These are phyloP conservation scores for Phytophthora palmivora DNA, from an alignment of 352 stramenopile genomes.

Conservation along the genomic window DNA sequence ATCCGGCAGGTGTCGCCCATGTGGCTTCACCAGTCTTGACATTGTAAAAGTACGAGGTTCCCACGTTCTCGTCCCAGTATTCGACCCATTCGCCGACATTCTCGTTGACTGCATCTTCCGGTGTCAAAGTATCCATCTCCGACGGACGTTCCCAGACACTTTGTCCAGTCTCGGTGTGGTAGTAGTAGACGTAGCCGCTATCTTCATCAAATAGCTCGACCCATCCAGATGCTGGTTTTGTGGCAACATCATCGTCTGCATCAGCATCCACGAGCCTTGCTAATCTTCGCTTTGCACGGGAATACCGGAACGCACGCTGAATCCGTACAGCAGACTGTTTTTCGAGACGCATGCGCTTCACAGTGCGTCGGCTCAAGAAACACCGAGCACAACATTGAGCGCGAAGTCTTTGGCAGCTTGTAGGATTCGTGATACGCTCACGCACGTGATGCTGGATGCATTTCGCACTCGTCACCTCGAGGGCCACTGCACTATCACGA, in stretches of 20 bases:
- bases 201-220: constrained; percentile 77
- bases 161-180: constrained; percentile 56
- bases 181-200: constrained; percentile 76
- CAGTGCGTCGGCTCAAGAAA: constrained; percentile 43
- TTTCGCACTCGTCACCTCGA: constrained; percentile 36
- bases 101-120: constrained; percentile 16
- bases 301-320: constrained; percentile 65
- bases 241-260: constrained; percentile 9
- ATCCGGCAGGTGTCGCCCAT: constrained; percentile 60
- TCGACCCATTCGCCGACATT: constrained; percentile 64
- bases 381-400: constrained; percentile 47
- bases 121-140: constrained; percentile 28
- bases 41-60: constrained; percentile 76
- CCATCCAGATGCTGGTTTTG: constrained; percentile 36
- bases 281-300: constrained; percentile 48
- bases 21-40: constrained; percentile 67
- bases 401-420: constrained; percentile 14
- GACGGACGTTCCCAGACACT: constrained; percentile 62
- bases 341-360: constrained; percentile 30
- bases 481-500: constrained; percentile 6
- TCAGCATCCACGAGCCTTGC: constrained; percentile 42
- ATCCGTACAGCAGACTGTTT: constrained; percentile 46
- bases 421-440: constrained; percentile 22
- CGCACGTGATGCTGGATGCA: constrained; percentile 54
- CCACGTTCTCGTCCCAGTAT: constrained; percentile 78